A percentile compares a stretch with the other conserved stretches of the same genome.
Evolutionary conservation across 2,329 filamentous ascomycete species (phyloP).

Genomic region (Fusarium kyushuense): DNA sequence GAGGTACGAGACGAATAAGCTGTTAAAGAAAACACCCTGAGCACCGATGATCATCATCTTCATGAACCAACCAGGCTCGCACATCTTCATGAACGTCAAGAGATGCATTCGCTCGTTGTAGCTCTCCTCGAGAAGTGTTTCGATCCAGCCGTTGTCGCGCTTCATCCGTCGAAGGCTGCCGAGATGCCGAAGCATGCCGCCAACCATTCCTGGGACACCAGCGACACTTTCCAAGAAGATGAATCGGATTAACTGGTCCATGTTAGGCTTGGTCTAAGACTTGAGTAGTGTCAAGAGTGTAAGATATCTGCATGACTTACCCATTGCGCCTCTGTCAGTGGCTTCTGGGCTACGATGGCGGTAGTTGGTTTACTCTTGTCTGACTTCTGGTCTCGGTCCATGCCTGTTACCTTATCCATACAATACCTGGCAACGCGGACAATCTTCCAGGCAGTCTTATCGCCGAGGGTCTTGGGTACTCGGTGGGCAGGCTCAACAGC

Average conservation of each 20-base stretch:
- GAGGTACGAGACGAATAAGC: constrained; percentile 89
- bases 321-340: constrained; percentile 89
- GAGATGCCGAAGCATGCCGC: constrained; percentile 91
- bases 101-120: constrained; percentile 97
- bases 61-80: constrained; percentile 82
- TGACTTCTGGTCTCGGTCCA: constrained; percentile 76
- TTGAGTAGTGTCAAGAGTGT: not conserved
- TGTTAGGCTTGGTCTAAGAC: constrained; percentile 28
- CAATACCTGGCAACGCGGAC: constrained; percentile 81
- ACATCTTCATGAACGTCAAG: constrained; percentile 92
- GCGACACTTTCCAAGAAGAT: constrained; percentile 96
- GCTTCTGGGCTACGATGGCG: constrained; percentile 63
- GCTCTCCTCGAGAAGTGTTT: constrained; percentile 88
- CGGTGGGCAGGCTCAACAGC: constrained; percentile 81
- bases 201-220: constrained; percentile 96
- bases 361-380: constrained; percentile 69
- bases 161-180: constrained; percentile 86
- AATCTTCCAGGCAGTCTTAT: constrained; percentile 81
- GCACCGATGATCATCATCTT: constrained; percentile 89
- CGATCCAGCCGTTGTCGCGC: constrained; percentile 97
- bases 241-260: constrained; percentile 75
- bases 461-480: constrained; percentile 76
- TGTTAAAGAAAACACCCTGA: constrained; percentile 97
- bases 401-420: constrained; percentile 84
- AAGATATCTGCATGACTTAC: constrained; percentile 50